Conservation (phyloP, 805 yeast genomes). For the Maudiozyma barnettii region DNA sequence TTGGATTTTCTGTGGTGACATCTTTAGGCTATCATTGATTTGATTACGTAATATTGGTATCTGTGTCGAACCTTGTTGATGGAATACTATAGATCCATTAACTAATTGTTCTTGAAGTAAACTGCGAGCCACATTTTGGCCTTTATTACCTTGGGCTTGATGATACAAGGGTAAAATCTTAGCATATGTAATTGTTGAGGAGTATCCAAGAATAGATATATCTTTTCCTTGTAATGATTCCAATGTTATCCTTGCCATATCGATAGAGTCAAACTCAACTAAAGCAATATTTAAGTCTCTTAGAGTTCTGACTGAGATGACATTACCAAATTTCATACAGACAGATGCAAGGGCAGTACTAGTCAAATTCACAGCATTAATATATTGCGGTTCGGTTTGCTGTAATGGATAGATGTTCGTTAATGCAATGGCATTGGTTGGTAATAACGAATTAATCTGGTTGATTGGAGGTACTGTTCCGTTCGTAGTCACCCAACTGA, state of each 20-base stretch:
- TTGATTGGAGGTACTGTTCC: slow-evolving; percentile 64
- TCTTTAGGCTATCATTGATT: slow-evolving; percentile 1
- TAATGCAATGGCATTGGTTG: slow-evolving; percentile 66
- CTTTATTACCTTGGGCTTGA: slow-evolving; percentile 10
- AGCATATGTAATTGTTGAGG: slow-evolving; percentile 76
- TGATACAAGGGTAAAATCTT: slow-evolving; percentile 39
- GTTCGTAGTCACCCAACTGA: slow-evolving; percentile 59
- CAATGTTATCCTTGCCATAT: slow-evolving; percentile 69
- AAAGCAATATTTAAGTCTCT: slow-evolving; percentile 42
- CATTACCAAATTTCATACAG: slow-evolving; percentile 51
- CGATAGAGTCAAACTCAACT: slow-evolving; percentile 63
- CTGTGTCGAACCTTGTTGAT: slow-evolving; percentile 25
- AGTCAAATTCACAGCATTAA: slow-evolving; percentile 36
- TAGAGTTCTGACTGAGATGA: slow-evolving; percentile 54
- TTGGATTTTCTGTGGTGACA: neutral
- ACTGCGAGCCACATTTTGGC: slow-evolving; percentile 14
- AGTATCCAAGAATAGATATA: slow-evolving; percentile 58
- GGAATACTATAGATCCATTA: slow-evolving; percentile 25
- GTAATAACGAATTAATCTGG: slow-evolving; percentile 57
- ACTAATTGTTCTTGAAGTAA: slow-evolving; percentile 25
- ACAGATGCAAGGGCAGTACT: slow-evolving; percentile 46
- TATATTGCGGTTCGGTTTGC: slow-evolving; percentile 41
- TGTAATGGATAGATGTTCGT: slow-evolving; percentile 48
- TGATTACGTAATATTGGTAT: slow-evolving; percentile 18
- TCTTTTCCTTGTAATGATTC: slow-evolving; percentile 78